A percentile compares a stretch with the other conserved stretches of the same genome.
Evolutionary conservation across 2,329 filamentous ascomycete genomes (phyloP).

Genomic region (Cladosporium sp.): DNA sequence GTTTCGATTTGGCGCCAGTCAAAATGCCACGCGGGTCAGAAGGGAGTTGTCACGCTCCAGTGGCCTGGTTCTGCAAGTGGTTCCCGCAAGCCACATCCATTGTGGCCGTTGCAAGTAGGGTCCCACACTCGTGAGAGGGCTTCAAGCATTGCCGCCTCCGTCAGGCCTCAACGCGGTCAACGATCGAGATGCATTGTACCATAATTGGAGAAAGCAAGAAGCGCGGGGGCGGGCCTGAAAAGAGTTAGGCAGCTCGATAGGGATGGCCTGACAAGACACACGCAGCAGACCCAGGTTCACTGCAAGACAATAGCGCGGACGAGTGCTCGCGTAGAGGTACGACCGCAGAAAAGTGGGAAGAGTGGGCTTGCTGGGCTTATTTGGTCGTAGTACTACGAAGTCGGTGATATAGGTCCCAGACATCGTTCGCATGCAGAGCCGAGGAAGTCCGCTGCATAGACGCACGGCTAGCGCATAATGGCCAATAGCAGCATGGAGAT

Average conservation of each 20-base stretch:
- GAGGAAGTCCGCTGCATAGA: constrained; percentile 9
- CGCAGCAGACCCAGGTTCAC: background rate
- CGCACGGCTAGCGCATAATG: constrained; percentile 4
- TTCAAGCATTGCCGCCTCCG: too few relatives aligned
- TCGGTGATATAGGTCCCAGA: constrained; percentile 9
- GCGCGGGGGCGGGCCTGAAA: too few relatives aligned
- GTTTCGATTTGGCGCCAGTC: background rate
- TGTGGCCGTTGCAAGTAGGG: too few relatives aligned
- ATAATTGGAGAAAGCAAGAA: too few relatives aligned
- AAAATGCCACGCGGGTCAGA: background rate
- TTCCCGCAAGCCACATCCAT: too few relatives aligned
- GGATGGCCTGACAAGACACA: background rate
- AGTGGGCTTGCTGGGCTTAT: background rate
- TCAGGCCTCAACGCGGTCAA: too few relatives aligned
- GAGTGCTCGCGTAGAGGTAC: background rate
- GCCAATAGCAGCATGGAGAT: constrained; percentile 7
- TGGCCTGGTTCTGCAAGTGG: too few relatives aligned
- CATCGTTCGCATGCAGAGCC: background rate
- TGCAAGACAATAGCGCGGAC: background rate
- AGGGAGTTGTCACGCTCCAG: constrained; percentile 1
- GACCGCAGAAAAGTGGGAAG: background rate
- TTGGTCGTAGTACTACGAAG: background rate
- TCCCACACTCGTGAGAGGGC: too few relatives aligned
- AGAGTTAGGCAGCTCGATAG: too few relatives aligned
- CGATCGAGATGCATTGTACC: too few relatives aligned